Percentiles rank a stretch among this genome's conserved stretches.
phyloP scores from a whole-genome alignment of 371 early-diverging fungal species.

The Lichtheimia ornata region DNA sequence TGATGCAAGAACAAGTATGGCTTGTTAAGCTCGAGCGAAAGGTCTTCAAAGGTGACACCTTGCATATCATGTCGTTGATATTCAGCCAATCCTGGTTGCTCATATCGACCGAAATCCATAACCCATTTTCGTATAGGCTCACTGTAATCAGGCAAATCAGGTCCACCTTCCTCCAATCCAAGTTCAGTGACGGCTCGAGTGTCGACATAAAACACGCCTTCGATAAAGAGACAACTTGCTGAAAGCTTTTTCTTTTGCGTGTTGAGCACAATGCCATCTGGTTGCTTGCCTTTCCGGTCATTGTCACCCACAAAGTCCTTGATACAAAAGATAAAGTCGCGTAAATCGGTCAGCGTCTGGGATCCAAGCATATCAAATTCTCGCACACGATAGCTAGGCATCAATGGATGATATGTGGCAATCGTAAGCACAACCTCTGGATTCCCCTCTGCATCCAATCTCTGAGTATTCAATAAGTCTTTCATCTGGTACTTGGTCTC shows the following conservation, averaged over 20 bases:
- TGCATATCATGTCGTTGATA: slow-evolving; percentile 49
- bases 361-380: slow-evolving; percentile 52
- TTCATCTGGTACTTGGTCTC: background rate
- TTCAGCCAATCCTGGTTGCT: slow-evolving; percentile 12
- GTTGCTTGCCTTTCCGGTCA: slow-evolving; percentile 7
- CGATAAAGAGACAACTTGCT: slow-evolving; percentile 45
- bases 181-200: slow-evolving; percentile 17
- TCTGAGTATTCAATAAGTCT: background rate
- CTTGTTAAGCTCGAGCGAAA: slow-evolving; percentile 56
- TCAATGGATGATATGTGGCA: slow-evolving; percentile 32
- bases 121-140: slow-evolving; percentile 34
- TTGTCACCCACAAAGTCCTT: slow-evolving; percentile 21
- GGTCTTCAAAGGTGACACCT: slow-evolving; percentile 52
- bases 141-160: slow-evolving; percentile 31
- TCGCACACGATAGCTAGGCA: slow-evolving; percentile 29
- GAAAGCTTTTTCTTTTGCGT: slow-evolving; percentile 24
- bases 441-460: background rate
- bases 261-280: slow-evolving; percentile 18
- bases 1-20: slow-evolving; percentile 76
- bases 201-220: slow-evolving; percentile 51
- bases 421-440: slow-evolving; percentile 25
- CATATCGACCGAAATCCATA: slow-evolving; percentile 20
- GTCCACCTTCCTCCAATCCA: slow-evolving; percentile 7
- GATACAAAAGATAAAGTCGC: slow-evolving; percentile 51
- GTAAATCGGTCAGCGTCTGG: slow-evolving; percentile 38